Evolutionary conservation across 345 rosid species (phyloP).

Genomic region (Populus tremula): DNA sequence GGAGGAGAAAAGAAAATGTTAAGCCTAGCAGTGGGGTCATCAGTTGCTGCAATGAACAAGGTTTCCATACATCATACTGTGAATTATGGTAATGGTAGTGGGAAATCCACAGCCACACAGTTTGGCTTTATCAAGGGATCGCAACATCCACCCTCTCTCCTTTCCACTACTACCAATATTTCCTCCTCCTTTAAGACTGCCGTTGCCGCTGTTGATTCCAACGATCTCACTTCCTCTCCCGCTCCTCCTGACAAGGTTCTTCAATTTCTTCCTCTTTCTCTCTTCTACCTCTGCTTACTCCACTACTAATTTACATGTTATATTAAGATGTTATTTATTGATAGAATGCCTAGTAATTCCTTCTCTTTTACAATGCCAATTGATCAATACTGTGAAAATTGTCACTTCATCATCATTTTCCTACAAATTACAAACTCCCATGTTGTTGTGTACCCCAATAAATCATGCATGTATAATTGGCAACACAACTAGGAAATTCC

Average conservation of each 20-base stretch:
- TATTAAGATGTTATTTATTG: too few relatives aligned
- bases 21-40: constrained; percentile 24
- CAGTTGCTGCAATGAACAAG: constrained; percentile 7
- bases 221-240: constrained; percentile 31
- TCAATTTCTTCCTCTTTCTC: neutral
- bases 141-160: neutral
- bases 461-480: neutral
- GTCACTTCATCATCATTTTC: neutral
- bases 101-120: constrained; percentile 7
- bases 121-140: constrained; percentile 3
- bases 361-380: too few relatives aligned
- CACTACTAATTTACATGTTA: too few relatives aligned
- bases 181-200: constrained; percentile 38
- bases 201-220: constrained; percentile 46
- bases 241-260: constrained; percentile 31
- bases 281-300: neutral
- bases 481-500: neutral
- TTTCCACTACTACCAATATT: neutral
- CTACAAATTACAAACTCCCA: too few relatives aligned
- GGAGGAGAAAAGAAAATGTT: constrained; percentile 5
- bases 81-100: neutral
- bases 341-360: too few relatives aligned
- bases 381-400: neutral
- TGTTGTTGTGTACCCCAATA: too few relatives aligned
- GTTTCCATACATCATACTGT: neutral